Base-by-base conservation (phyloP, 805 yeast genomes). In the Candida broadrunensis region DNA sequence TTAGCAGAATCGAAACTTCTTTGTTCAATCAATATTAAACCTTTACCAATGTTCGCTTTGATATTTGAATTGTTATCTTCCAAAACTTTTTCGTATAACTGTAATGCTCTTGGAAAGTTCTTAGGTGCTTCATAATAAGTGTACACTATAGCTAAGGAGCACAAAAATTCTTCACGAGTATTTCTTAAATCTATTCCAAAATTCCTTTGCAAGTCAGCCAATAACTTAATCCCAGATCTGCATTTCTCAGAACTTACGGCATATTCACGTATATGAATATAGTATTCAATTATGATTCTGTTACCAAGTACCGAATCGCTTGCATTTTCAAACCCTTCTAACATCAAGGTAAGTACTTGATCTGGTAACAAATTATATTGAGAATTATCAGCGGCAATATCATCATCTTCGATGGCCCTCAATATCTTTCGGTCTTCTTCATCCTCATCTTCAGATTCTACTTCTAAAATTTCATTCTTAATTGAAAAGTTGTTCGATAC, bases 41-140 rank as follows among this genome's bases (percentile, higher is more conserved):
- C 95, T 56, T 84, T 86, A 11, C 98, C 98, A 30, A 90, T 73
- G 41, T 77, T 70, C 0, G 96, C 96, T 35, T 72, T 73, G 4
- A 74, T 62, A 50, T 81, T 78, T 4, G 59, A 51, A 4, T 75
- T 72, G 42, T 63, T 67, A 3, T 51, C 52, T 14, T 45, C 47
- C 19, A 88, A 66, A 3, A 89, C 78, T 18, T 70, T 65, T 27
- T 85, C 84, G 59, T 84, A 93, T 13, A 89, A 60, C 36, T 78
- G 78, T 21, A 84, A 55, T 0, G 99, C 98, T 19, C 82, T 71
- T 2, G 77, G 70, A 54, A 79, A 88, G 61, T 91, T 86, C 60
- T 88, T 88, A 9, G 98, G 99, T 0, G 97, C 85, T 58, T 91
- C 96, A 54, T 82, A 77, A 55, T 87, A 84, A 0, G 95, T 86